Conservation (phyloP, 2,329 filamentous ascomycete species). For the Pestalotiopsis sp. region DNA sequence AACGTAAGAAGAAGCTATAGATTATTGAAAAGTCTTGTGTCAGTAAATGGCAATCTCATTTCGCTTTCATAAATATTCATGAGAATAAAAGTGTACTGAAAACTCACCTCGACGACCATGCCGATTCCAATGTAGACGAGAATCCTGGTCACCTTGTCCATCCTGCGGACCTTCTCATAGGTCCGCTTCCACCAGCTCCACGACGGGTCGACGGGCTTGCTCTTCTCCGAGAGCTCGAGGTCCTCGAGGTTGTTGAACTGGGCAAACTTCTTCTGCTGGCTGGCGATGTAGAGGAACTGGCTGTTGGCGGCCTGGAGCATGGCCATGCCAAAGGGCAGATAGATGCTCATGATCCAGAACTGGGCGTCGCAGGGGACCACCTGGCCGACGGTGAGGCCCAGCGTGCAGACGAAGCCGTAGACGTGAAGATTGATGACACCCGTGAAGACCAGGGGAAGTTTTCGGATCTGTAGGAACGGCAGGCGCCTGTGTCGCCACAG, state of each 20-base stretch:
- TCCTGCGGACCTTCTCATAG: constrained; percentile 36
- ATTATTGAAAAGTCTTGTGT: background rate
- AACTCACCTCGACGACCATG: constrained; percentile 57
- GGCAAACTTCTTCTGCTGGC: constrained; percentile 49
- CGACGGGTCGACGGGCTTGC: constrained; percentile 26
- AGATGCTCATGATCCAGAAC: constrained; percentile 69
- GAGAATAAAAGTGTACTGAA: background rate
- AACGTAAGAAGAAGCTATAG: constrained; percentile 57
- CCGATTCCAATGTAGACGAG: constrained; percentile 52
- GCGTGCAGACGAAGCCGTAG: constrained; percentile 26
- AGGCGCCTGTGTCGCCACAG: constrained; percentile 25
- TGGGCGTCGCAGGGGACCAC: constrained; percentile 53
- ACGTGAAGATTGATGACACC: constrained; percentile 25
- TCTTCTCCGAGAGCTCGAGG: constrained; percentile 16
- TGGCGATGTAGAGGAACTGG: constrained; percentile 60
- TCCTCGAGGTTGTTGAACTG: constrained; percentile 23
- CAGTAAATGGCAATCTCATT: background rate
- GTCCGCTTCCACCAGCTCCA: constrained; percentile 15
- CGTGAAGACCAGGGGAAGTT: constrained; percentile 25
- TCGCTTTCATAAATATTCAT: background rate
- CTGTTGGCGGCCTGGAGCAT: constrained; percentile 67
- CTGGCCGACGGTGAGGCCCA: constrained; percentile 19
- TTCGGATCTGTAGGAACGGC: constrained; percentile 33
- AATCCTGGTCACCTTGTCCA: constrained; percentile 51
- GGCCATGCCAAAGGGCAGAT: constrained; percentile 65